Conservation (phyloP, 75 land plant genomes). For the Pseudotsuga menziesii region DNA sequence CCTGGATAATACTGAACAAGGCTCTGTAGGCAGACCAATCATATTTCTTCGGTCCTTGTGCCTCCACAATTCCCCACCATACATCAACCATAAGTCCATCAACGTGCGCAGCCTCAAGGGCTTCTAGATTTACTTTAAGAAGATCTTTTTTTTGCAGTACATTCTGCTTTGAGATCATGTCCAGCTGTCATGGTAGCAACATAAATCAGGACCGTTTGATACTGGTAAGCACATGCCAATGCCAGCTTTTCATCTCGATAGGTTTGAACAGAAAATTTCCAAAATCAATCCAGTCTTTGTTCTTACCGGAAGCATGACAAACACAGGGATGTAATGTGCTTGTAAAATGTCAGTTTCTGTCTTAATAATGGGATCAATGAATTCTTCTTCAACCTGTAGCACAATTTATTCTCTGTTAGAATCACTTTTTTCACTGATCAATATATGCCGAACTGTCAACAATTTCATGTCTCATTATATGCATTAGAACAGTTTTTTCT, state of each 20-base stretch:
- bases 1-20: slow-evolving; percentile 40
- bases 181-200: slow-evolving; percentile 29
- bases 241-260: not conserved
- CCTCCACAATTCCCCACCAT: slow-evolving; percentile 77
- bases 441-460: too few species aligned
- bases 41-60: slow-evolving; percentile 41
- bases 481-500: too few species aligned
- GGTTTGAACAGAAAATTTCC: not conserved
- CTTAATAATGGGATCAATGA: too few species aligned
- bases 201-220: not conserved
- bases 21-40: slow-evolving; percentile 57
- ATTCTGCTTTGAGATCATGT: slow-evolving; percentile 41
- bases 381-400: too few species aligned
- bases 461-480: too few species aligned
- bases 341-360: not conserved
- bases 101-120: slow-evolving; percentile 39
- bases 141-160: slow-evolving; percentile 20
- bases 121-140: slow-evolving; percentile 26
- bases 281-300: not conserved
- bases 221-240: not conserved
- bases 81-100: slow-evolving; percentile 77
- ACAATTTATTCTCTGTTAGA: too few species aligned
- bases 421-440: too few species aligned
- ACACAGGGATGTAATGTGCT: slow-evolving; percentile 62
- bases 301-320: slow-evolving; percentile 68